A percentile compares a stretch with the other conserved stretches of the same genome.
phyloP scores from a whole-genome alignment of 495 filamentous ascomycete species.

The Talaromyces borbonicus region DNA sequence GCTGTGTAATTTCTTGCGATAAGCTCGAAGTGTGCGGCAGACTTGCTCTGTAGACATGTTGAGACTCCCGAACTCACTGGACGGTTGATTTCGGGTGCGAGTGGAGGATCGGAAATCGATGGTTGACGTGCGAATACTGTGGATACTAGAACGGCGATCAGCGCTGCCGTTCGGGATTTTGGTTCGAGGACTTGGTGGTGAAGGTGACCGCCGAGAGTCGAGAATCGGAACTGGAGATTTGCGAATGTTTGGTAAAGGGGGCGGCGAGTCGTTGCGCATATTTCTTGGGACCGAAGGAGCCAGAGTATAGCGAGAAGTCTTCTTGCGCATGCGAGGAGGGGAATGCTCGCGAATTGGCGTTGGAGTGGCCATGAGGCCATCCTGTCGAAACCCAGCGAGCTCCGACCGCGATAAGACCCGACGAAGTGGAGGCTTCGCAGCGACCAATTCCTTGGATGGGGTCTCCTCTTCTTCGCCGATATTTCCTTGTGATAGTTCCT shows the following conservation, averaged over 20 bases:
- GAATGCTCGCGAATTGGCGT: slow-evolving; percentile 47
- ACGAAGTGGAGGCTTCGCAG: slow-evolving; percentile 55
- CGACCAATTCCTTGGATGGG: slow-evolving; percentile 44
- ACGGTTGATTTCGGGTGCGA: slow-evolving; percentile 42
- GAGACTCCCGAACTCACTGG: slow-evolving; percentile 51
- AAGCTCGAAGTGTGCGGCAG: slow-evolving; percentile 67
- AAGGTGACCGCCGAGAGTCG: slow-evolving; percentile 31
- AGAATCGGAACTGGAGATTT: slow-evolving; percentile 26
- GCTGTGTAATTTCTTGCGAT: slow-evolving; percentile 69
- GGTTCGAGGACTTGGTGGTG: slow-evolving; percentile 30
- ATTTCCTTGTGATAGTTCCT: slow-evolving; percentile 17
- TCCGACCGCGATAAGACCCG: slow-evolving; percentile 68
- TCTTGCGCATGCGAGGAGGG: slow-evolving; percentile 51
- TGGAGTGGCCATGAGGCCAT: slow-evolving; percentile 37
- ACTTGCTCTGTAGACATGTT: slow-evolving; percentile 71
- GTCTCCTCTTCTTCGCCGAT: slow-evolving; percentile 29
- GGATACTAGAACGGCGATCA: slow-evolving; percentile 10
- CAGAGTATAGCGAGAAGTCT: slow-evolving; percentile 39
- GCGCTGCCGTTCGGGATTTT: slow-evolving; percentile 14
- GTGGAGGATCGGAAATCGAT: slow-evolving; percentile 39
- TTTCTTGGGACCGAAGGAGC: slow-evolving; percentile 23
- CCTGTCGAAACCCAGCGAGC: slow-evolving; percentile 59
- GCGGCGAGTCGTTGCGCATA: slow-evolving; percentile 12
- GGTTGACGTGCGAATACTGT: slow-evolving; percentile 44
- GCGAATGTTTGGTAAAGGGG: slow-evolving; percentile 26